Evolutionary conservation across 495 filamentous ascomycete genomes (phyloP).

Genomic region (Xylaria intraflava): DNA sequence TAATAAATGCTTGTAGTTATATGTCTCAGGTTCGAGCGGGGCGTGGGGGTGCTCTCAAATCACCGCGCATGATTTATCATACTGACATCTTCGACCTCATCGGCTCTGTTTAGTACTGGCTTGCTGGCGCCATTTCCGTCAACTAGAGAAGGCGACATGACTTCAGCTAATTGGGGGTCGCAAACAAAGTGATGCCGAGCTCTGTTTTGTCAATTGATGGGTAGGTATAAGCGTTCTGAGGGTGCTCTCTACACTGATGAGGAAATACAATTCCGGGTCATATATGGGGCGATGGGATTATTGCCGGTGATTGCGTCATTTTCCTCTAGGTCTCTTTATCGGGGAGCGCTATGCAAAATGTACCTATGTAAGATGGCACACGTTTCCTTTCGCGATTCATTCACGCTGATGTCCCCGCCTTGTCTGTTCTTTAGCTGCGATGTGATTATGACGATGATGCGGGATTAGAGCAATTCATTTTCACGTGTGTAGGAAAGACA

Average conservation of each 20-base stretch:
- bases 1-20: background rate
- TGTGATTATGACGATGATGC: background rate
- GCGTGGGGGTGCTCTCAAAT: background rate
- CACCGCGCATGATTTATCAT: background rate
- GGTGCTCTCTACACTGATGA: no score
- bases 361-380: no score
- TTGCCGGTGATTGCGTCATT: slow-evolving; percentile 13
- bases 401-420: background rate
- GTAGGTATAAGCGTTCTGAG: background rate
- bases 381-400: background rate
- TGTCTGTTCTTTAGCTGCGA: background rate
- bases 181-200: background rate
- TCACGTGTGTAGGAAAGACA: background rate
- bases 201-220: background rate
- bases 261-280: background rate
- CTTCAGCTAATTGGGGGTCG: background rate
- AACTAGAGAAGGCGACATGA: background rate
- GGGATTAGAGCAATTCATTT: background rate
- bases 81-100: slow-evolving; percentile 52
- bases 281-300: background rate
- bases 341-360: no score
- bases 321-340: background rate
- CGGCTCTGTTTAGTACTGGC: slow-evolving; percentile 37
- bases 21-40: background rate
- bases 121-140: slow-evolving; percentile 6